Percentiles rank a stretch among this genome's conserved stretches.
These are phyloP conservation scores for Penicillium sp. DNA, from an alignment of 2,329 filamentous ascomycete species.

Conservation along the genomic window DNA sequence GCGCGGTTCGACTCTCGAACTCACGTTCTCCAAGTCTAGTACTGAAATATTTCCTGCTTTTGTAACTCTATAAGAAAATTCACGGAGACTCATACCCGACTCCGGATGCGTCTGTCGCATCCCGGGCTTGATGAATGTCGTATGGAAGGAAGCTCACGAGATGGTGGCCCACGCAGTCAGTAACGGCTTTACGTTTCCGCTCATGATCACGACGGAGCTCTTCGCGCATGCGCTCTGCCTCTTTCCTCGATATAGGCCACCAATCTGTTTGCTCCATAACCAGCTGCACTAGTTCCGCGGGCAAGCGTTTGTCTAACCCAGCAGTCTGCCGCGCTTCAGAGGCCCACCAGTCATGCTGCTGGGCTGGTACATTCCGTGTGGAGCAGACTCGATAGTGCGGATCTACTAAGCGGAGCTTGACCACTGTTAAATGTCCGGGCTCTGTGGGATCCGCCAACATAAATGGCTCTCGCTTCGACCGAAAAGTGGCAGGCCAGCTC, in stretches of 20 bases:
- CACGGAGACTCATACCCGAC: neutral
- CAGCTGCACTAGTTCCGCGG: neutral
- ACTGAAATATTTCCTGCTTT: too few species aligned
- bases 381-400: slow-evolving; percentile 10
- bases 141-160: neutral
- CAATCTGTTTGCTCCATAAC: neutral
- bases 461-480: neutral
- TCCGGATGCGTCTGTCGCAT: neutral
- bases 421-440: neutral
- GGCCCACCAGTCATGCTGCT: slow-evolving; percentile 8
- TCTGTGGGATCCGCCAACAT: neutral
- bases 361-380: slow-evolving; percentile 8
- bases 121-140: neutral
- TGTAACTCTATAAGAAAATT: neutral
- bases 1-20: too few species aligned
- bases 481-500: neutral
- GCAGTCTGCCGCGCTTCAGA: neutral
- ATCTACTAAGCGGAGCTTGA: slow-evolving; percentile 4
- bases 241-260: neutral
- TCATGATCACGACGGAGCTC: neutral
- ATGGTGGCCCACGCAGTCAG: neutral
- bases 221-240: neutral
- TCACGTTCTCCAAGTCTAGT: too few species aligned
- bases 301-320: neutral
- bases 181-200: neutral